Evolutionary conservation across 208 protist species (phyloP), one percentile per base, ranked within the genome.

Genomic region (Crithidia bombi): DNA sequence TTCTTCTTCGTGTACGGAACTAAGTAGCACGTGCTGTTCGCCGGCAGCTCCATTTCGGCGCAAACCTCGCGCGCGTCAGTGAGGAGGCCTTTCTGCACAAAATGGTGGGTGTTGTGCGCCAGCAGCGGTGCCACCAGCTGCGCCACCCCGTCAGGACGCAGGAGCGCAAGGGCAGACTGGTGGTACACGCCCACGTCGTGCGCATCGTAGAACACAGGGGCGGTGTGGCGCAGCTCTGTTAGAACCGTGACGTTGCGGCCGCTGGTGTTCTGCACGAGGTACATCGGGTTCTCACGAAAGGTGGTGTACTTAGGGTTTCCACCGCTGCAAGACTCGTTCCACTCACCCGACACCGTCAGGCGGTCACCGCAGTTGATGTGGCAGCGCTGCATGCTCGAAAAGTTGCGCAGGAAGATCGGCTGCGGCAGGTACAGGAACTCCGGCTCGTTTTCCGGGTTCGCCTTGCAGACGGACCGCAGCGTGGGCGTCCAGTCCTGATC

Each of bases 231-330:
- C 59, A 92, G 65, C 77, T 95, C 90, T 1, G 80, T 78, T 1
- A 95, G 58, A 43, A 95, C 85, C 11, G 43, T 83, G 80, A 17
- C 89, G 75, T 75, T 94, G 83, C 35, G 91, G 85, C 7, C 74
- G 63, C 63, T 94, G 89, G 83, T 79, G 74, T 95, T 95, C 36
- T 76, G 41, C 21, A 95, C 74, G 50, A 84, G 58, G 67, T 89
- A 95, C 17, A 95, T 74, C 0, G 90, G 90, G 65, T 95, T 95
- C 58, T 87, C 86, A 19, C 90, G 82, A 78, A 81, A 95, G 36
- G 85, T 83, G 43, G 79, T 76, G 55, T 43, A 80, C 44, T 74
- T 91, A 9, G 90, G 86, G 59, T 91, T 93, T 38, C 90, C 90
- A 52, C 90, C 90, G 12, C 69, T 71, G 19, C 73, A 79, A 28